Percentiles rank a stretch among this genome's conserved stretches.
Evolutionary conservation across 768 basidiomycete species (phyloP).

Genomic region (Jaapia argillacea): DNA sequence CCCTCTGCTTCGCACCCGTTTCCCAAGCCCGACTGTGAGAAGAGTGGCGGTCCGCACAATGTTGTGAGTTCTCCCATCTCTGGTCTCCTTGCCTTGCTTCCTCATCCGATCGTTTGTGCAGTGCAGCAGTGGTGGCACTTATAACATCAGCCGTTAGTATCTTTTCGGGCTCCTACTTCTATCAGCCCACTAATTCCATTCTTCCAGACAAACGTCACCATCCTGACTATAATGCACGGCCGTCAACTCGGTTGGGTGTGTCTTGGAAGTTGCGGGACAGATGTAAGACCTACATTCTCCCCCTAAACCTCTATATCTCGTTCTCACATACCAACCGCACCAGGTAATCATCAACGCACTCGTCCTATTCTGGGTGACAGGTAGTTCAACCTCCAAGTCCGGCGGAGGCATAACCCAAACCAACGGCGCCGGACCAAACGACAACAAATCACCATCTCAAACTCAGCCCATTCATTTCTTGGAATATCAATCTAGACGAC

Average conservation of each 20-base stretch:
- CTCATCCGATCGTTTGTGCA: conserved; percentile 6
- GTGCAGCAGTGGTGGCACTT: conserved; percentile 36
- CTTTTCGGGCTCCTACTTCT: not conserved
- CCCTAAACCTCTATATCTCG: not conserved
- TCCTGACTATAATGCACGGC: conserved; percentile 36
- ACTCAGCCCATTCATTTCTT: not conserved
- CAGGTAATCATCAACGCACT: conserved; percentile 37
- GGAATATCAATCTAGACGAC: not conserved
- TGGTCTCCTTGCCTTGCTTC: not conserved
- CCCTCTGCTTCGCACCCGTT: conserved; percentile 29
- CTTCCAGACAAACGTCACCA: conserved; percentile 27
- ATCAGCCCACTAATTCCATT: conserved; percentile 1
- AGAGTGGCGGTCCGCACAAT: conserved; percentile 32
- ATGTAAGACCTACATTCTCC: conserved; percentile 14
- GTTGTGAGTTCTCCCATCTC: conserved; percentile 18
- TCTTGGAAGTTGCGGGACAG: conserved; percentile 28
- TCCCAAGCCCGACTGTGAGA: conserved; percentile 23
- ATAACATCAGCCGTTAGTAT: conserved; percentile 33
- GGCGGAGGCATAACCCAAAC: not conserved
- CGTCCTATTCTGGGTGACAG: conserved; percentile 38
- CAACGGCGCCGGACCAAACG: not conserved
- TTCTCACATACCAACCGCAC: not conserved
- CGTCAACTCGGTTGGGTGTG: conserved; percentile 39
- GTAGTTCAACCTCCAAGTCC: not conserved
- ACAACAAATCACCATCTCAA: not conserved